Percentiles rank a stretch among this genome's conserved stretches.
These are phyloP conservation scores for Herpotrichia juniperi DNA, from an alignment of 2,329 filamentous ascomycete genomes.

Conservation along the genomic window DNA sequence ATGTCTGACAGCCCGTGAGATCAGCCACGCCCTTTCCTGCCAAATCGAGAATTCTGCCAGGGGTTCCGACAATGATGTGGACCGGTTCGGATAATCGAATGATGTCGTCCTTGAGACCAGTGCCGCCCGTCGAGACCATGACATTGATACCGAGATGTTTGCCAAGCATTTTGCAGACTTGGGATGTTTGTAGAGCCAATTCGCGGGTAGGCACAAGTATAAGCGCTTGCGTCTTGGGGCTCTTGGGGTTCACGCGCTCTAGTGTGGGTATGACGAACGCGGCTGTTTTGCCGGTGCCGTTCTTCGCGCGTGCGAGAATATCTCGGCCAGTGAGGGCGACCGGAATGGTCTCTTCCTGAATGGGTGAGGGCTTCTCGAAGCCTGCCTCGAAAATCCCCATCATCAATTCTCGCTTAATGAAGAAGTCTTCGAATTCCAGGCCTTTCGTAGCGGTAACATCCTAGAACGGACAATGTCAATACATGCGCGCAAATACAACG, in stretches of 20 bases:
- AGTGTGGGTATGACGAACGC: slow-evolving; percentile 96
- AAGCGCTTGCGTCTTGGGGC: slow-evolving; percentile 93
- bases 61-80: slow-evolving; percentile 97
- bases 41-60: slow-evolving; percentile 92
- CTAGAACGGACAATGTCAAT: slow-evolving; percentile 50
- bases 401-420: slow-evolving; percentile 90
- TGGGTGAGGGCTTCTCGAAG: slow-evolving; percentile 97
- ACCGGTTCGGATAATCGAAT: slow-evolving; percentile 92
- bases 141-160: slow-evolving; percentile 98
- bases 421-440: slow-evolving; percentile 96
- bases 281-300: slow-evolving; percentile 97
- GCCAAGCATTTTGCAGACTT: slow-evolving; percentile 97
- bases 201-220: slow-evolving; percentile 97
- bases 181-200: slow-evolving; percentile 95
- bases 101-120: slow-evolving; percentile 93
- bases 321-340: slow-evolving; percentile 95
- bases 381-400: slow-evolving; percentile 99
- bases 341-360: slow-evolving; percentile 98
- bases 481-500: neutral
- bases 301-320: slow-evolving; percentile 95
- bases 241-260: slow-evolving; percentile 95
- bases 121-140: slow-evolving; percentile 98
- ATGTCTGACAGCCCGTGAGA: slow-evolving; percentile 93
- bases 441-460: slow-evolving; percentile 99
- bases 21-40: slow-evolving; percentile 97